Conservation (phyloP, 345 rosid genomes). For the Acer saccharum region DNA sequence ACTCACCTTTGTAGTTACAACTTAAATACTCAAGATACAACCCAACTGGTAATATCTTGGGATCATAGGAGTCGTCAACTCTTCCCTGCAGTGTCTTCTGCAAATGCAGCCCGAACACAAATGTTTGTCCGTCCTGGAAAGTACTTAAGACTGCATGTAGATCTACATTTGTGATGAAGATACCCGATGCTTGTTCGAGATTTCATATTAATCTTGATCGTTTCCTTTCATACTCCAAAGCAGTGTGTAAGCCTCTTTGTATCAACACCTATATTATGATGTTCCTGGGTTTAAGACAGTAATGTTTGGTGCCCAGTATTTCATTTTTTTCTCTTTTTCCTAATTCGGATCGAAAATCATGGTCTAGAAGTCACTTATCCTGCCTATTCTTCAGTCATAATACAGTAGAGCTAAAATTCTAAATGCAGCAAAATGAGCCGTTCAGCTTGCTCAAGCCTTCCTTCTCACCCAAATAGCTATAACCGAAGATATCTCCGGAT, state of each 20-base stretch:
- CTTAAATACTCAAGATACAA: conserved; percentile 20
- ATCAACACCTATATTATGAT: not conserved
- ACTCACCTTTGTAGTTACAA: conserved; percentile 7
- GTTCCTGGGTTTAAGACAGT: not conserved
- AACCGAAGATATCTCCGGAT: conserved; percentile 4
- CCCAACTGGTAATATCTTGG: conserved; percentile 19
- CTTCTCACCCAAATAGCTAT: not conserved
- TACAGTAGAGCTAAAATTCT: conserved; percentile 8
- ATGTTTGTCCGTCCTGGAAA: not conserved
- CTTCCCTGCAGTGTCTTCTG: conserved; percentile 11
- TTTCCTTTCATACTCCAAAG: not conserved
- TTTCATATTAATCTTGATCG: conserved; percentile 1
- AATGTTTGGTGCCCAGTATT: not conserved
- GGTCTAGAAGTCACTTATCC: not conserved
- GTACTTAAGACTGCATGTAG: not conserved
- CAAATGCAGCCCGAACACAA: not conserved
- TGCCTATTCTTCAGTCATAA: not conserved
- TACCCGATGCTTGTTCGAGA: not conserved
- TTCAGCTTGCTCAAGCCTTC: conserved; percentile 3
- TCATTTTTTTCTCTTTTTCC: not conserved
- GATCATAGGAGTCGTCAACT: not conserved
- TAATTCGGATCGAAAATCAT: not conserved
- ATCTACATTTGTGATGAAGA: not conserved
- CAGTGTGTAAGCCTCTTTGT: not conserved
- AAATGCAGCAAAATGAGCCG: not conserved